phyloP scores from a whole-genome alignment of 345 rosid genomes.

The Murraya paniculata region DNA sequence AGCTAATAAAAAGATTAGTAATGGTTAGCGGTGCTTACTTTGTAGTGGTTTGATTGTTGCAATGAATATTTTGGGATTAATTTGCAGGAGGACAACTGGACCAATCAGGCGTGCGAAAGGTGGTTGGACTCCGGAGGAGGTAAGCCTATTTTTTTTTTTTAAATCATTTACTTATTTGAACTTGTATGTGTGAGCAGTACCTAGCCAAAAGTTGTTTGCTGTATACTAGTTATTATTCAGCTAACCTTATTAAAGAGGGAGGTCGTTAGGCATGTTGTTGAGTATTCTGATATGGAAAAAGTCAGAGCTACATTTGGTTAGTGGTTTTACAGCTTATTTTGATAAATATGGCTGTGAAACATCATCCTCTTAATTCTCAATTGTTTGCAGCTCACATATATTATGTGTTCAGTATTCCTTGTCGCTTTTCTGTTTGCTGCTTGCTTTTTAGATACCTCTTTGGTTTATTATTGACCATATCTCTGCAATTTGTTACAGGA shows the following conservation, averaged over 20 bases:
- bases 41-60: slow-evolving; percentile 12
- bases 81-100: slow-evolving; percentile 86
- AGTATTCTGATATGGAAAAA: neutral
- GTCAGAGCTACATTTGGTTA: neutral
- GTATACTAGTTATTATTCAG: neutral
- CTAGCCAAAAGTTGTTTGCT: neutral
- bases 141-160: slow-evolving; percentile 18
- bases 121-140: slow-evolving; percentile 98
- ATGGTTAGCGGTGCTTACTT: neutral
- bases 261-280: neutral
- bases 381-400: neutral
- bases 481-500: slow-evolving; percentile 46
- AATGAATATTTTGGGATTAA: slow-evolving; percentile 6
- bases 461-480: neutral
- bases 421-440: neutral
- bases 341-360: neutral
- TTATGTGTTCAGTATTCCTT: neutral
- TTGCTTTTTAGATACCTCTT: slow-evolving; percentile 11
- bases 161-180: neutral
- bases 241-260: neutral
- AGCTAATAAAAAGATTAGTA: neutral
- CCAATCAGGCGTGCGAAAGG: slow-evolving; percentile 98
- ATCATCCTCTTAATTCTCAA: neutral
- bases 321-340: neutral
- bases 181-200: neutral